Percentiles rank a stretch among this genome's conserved stretches.
phyloP scores from a whole-genome alignment of 495 filamentous ascomycete species.

The Polyplosphaeria fusca region DNA sequence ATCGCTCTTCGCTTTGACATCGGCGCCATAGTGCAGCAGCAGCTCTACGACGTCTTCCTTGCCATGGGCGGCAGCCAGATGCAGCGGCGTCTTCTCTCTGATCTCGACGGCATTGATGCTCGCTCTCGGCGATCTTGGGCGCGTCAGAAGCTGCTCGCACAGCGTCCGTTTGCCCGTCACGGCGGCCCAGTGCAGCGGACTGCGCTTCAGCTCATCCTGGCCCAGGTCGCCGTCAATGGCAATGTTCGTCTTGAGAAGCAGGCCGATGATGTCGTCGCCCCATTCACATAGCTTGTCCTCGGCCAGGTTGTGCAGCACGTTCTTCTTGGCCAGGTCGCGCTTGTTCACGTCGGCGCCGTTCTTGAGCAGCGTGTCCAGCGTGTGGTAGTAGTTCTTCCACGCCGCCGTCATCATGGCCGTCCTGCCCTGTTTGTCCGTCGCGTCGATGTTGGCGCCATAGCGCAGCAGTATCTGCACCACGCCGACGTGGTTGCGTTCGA shows the following conservation, averaged over 20 bases:
- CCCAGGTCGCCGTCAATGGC: constrained; percentile 45
- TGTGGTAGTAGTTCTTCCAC: constrained; percentile 52
- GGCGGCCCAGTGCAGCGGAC: constrained; percentile 62
- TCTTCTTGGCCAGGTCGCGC: constrained; percentile 44
- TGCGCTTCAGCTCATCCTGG: constrained; percentile 50
- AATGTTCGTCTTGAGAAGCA: constrained; percentile 47
- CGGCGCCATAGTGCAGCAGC: constrained; percentile 52
- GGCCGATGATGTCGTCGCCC: constrained; percentile 50
- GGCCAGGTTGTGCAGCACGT: constrained; percentile 55
- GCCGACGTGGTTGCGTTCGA: constrained; percentile 50
- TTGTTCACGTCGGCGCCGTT: constrained; percentile 46
- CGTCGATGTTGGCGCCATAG: constrained; percentile 44
- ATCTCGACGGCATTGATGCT: constrained; percentile 53
- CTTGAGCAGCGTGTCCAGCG: constrained; percentile 51
- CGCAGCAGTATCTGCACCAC: constrained; percentile 49
- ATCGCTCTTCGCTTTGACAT: constrained; percentile 56
- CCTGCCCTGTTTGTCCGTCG: constrained; percentile 48
- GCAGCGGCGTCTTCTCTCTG: constrained; percentile 58
- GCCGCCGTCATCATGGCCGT: constrained; percentile 61
- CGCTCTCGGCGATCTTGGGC: constrained; percentile 45
- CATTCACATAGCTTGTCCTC: constrained; percentile 55
- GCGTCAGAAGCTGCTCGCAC: constrained; percentile 53
- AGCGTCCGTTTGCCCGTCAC: constrained; percentile 57
- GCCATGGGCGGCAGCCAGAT: constrained; percentile 56
- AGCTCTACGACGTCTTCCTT: constrained; percentile 55